phyloP scores from a whole-genome alignment of 2,329 filamentous ascomycete species.

The Dothideomycetes sp. region DNA sequence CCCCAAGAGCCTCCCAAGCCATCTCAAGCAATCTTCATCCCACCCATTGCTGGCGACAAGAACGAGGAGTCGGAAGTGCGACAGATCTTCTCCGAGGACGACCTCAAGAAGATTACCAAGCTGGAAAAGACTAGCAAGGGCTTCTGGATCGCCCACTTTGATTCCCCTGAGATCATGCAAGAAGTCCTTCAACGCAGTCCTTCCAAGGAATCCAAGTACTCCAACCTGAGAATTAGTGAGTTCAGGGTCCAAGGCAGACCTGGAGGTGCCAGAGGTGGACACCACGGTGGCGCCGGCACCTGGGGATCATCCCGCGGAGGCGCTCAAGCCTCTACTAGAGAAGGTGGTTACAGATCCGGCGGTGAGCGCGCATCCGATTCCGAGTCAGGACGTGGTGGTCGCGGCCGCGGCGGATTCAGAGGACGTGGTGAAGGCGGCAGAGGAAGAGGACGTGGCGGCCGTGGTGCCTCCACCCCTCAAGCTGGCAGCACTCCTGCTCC shows the following conservation, averaged over 20 bases:
- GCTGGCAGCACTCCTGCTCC: constrained; percentile 12
- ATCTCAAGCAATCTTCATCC: constrained; percentile 80
- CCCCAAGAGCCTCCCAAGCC: constrained; percentile 40
- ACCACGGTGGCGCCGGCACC: constrained; percentile 39
- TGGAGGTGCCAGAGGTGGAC: constrained; percentile 25
- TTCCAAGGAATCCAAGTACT: constrained; percentile 48
- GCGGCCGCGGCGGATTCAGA: constrained; percentile 43
- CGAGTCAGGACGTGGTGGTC: constrained; percentile 54
- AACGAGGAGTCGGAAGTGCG: constrained; percentile 67
- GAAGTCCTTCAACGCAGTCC: constrained; percentile 59
- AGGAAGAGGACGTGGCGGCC: constrained; percentile 12
- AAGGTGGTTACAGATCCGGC: constrained; percentile 70
- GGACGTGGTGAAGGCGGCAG: constrained; percentile 26
- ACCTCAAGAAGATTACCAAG: constrained; percentile 64
- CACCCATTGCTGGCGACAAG: constrained; percentile 43
- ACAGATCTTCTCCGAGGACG: constrained; percentile 66
- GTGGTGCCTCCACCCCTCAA: constrained; percentile 1
- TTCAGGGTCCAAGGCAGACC: constrained; percentile 40
- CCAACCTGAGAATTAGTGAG: constrained; percentile 56
- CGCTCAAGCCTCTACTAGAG: constrained; percentile 24
- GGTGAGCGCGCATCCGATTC: constrained; percentile 46
- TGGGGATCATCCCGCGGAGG: constrained; percentile 58
- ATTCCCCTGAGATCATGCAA: constrained; percentile 67
- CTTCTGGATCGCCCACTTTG: constrained; percentile 81
- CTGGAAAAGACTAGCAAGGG: constrained; percentile 62